A percentile compares a stretch with the other conserved stretches of the same genome.
These are phyloP conservation scores for Aspergillus sclerotioniger DNA, from an alignment of 495 filamentous ascomycete genomes.

Conservation along the genomic window DNA sequence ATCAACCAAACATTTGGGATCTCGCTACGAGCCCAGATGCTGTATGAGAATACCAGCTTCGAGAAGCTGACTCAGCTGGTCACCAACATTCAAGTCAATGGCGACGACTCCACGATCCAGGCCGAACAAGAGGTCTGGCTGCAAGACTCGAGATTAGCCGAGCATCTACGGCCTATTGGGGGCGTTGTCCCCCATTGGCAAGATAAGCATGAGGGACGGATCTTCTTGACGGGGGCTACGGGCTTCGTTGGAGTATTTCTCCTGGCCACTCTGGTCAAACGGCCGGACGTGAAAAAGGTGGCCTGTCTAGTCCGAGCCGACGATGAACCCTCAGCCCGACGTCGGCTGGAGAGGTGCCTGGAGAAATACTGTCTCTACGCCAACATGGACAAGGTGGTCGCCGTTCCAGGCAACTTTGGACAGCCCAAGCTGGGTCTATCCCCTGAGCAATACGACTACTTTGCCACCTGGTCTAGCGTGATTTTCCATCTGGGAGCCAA, in stretches of 20 bases:
- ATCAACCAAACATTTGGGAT: background rate
- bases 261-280: background rate
- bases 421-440: constrained; percentile 7
- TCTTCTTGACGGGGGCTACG: constrained; percentile 19
- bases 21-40: background rate
- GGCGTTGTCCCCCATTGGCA: constrained; percentile 3
- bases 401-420: constrained; percentile 8
- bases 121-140: background rate
- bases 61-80: background rate
- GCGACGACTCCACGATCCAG: background rate
- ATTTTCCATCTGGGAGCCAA: constrained; percentile 20
- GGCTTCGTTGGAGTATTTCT: constrained; percentile 15
- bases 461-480: constrained; percentile 16
- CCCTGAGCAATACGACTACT: constrained; percentile 1
- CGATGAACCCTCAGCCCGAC: background rate
- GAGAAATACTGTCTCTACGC: background rate
- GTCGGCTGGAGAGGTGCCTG: background rate
- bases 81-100: background rate
- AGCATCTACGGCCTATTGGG: background rate
- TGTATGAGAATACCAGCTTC: background rate
- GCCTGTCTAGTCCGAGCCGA: constrained; percentile 13
- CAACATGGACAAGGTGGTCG: constrained; percentile 8
- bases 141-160: background rate
- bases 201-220: constrained; percentile 4
- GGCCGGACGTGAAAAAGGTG: constrained; percentile 13